Evolutionary conservation across 2,329 filamentous ascomycete genomes (phyloP).

Genomic region (Sporothrix schenckii): DNA sequence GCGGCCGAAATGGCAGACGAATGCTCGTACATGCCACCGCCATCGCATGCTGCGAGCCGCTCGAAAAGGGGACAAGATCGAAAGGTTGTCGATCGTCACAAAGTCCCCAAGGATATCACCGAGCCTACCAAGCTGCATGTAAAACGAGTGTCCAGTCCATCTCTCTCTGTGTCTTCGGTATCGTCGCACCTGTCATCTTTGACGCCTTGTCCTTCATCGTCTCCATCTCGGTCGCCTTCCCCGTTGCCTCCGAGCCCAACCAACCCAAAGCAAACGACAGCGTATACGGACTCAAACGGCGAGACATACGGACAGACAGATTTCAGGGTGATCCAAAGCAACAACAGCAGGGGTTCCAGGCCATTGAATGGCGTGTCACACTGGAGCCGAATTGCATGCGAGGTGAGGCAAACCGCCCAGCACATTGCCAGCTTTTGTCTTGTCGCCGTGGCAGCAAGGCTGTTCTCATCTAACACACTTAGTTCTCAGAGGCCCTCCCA

Average conservation of each 20-base stretch:
- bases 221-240: background rate
- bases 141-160: background rate
- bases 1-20: conserved; percentile 37
- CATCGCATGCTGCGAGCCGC: background rate
- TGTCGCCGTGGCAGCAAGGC: background rate
- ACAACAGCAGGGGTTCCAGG: background rate
- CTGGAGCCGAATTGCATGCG: conserved; percentile 35
- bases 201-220: background rate
- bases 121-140: background rate
- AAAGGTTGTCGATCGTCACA: background rate
- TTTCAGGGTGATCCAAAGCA: background rate
- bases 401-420: conserved; percentile 31
- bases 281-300: conserved; percentile 8
- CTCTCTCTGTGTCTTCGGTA: background rate
- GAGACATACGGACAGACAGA: background rate
- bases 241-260: background rate
- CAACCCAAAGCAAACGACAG: background rate
- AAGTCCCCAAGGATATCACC: background rate
- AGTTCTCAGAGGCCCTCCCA: conserved; percentile 39
- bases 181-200: background rate
- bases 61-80: background rate
- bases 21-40: conserved; percentile 39
- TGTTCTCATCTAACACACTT: conserved; percentile 9
- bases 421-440: background rate
- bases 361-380: conserved; percentile 34